These are phyloP conservation scores for Torrubiellomyces zombiae DNA, from an alignment of 2,329 filamentous ascomycete genomes.

Conservation along the genomic window DNA sequence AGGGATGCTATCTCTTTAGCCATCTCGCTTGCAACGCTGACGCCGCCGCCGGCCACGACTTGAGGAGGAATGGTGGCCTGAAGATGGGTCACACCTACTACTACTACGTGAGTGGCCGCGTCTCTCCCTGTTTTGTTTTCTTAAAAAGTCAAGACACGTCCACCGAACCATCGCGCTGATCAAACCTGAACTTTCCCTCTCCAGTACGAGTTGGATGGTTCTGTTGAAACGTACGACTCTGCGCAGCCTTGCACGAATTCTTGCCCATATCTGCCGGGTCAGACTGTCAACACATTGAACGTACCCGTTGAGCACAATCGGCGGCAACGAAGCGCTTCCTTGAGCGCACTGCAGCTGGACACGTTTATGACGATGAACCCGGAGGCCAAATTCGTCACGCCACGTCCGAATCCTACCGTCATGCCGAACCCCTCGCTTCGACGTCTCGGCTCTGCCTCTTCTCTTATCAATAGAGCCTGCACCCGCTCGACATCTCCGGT, in stretches of 20 bases:
- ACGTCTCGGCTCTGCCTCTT: constrained; percentile 15
- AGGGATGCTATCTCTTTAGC: constrained; percentile 72
- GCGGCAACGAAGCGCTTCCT: constrained; percentile 47
- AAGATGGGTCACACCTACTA: constrained; percentile 91
- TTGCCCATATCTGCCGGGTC: constrained; percentile 78
- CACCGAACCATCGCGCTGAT: too few species aligned
- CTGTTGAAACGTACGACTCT: constrained; percentile 60
- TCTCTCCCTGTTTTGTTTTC: too few species aligned
- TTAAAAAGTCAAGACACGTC: too few species aligned
- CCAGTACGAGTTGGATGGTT: constrained; percentile 78
- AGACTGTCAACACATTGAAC: constrained; percentile 69
- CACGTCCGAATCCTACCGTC: constrained; percentile 35
- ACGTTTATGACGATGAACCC: constrained; percentile 64
- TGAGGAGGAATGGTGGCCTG: constrained; percentile 56
- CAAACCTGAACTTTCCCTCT: constrained; percentile 2
- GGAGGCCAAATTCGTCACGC: constrained; percentile 56
- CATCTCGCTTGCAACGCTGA: constrained; percentile 79
- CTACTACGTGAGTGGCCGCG: constrained; percentile 59
- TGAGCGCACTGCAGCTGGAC: constrained; percentile 39
- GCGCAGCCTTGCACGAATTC: constrained; percentile 55
- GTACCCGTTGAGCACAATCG: constrained; percentile 54
- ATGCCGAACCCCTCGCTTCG: constrained; percentile 7
- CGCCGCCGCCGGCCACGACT: constrained; percentile 23
- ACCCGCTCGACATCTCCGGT: constrained; percentile 30
- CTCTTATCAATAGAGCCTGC: constrained; percentile 20